These are phyloP conservation scores for Claviceps sp. DNA, from an alignment of 2,329 filamentous ascomycete genomes.

Conservation along the genomic window DNA sequence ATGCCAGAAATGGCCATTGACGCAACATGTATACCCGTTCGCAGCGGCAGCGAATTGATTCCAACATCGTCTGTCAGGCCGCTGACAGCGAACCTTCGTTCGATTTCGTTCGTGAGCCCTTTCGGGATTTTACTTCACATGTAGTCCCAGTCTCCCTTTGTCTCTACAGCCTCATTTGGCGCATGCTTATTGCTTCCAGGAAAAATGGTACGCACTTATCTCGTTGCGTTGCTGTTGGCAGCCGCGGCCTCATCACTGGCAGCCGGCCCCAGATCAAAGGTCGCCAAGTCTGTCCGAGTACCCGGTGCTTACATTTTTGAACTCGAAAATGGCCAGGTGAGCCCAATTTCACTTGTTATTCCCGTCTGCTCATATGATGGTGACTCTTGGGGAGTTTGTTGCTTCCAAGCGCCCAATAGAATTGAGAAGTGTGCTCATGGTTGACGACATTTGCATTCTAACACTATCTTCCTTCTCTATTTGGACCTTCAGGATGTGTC, in stretches of 20 bases:
- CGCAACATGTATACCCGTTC: too few relatives aligned
- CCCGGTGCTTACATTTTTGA: constrained; percentile 12
- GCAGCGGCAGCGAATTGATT: too few relatives aligned
- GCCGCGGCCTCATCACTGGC: constrained; percentile 7
- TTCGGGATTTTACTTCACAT: neutral
- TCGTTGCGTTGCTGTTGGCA: constrained; percentile 7
- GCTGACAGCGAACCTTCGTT: neutral
- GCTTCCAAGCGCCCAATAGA: neutral
- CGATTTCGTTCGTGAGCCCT: too few relatives aligned
- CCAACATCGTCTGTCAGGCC: too few relatives aligned
- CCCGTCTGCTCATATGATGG: neutral
- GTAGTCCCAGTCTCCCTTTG: too few relatives aligned
- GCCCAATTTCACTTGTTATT: constrained; percentile 3
- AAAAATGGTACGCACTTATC: constrained; percentile 9
- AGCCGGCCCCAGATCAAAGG: neutral
- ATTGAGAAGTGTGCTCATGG: neutral
- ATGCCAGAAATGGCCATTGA: too few relatives aligned
- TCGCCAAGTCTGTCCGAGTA: constrained; percentile 3
- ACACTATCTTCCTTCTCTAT: neutral
- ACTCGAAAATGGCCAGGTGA: constrained; percentile 8
- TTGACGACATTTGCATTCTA: neutral
- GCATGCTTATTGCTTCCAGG: neutral
- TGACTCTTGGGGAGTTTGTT: neutral
- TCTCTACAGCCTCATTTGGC: too few relatives aligned
- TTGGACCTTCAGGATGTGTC: constrained; percentile 7